A percentile compares a stretch with the other conserved stretches of the same genome.
Evolutionary conservation across 352 stramenopile genomes (phyloP).

Genomic region (Globisporangium radiosum): DNA sequence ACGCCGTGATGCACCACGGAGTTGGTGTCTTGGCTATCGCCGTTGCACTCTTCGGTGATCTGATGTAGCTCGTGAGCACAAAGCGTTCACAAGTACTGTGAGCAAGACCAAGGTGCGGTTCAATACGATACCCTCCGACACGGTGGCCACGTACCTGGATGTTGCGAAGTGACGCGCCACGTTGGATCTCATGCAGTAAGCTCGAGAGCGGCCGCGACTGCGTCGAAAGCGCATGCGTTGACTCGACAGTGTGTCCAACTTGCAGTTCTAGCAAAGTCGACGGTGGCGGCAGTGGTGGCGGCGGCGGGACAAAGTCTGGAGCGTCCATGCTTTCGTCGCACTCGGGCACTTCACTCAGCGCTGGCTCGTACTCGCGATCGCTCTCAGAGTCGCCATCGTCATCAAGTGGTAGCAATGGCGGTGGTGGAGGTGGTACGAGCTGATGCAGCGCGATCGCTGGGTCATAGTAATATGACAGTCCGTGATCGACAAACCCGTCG

Average conservation of each 20-base stretch:
- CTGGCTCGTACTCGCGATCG: constrained; percentile 13
- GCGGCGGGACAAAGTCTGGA: neutral
- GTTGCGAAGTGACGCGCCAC: constrained; percentile 19
- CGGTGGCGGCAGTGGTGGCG: constrained; percentile 7
- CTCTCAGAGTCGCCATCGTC: neutral
- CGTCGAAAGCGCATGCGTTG: neutral
- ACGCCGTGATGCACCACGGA: too few relatives aligned
- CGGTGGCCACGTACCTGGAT: constrained; percentile 8
- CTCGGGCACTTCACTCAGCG: constrained; percentile 12
- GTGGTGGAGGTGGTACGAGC: constrained; percentile 16
- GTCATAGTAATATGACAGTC: constrained; percentile 54
- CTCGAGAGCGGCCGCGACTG: neutral
- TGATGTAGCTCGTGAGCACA: neutral
- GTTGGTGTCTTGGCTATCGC: too few relatives aligned
- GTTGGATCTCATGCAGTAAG: constrained; percentile 31
- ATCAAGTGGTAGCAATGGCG: constrained; percentile 15
- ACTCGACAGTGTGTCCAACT: too few relatives aligned
- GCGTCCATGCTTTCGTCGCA: neutral
- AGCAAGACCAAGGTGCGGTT: too few relatives aligned
- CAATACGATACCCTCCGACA: too few relatives aligned
- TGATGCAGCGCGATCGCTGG: constrained; percentile 13
- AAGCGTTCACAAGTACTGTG: neutral
- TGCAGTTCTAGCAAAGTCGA: neutral
- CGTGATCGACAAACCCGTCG: constrained; percentile 39
- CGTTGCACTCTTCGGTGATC: neutral